phyloP scores from a whole-genome alignment of 306 rosid species.

The Prunus davidiana region DNA sequence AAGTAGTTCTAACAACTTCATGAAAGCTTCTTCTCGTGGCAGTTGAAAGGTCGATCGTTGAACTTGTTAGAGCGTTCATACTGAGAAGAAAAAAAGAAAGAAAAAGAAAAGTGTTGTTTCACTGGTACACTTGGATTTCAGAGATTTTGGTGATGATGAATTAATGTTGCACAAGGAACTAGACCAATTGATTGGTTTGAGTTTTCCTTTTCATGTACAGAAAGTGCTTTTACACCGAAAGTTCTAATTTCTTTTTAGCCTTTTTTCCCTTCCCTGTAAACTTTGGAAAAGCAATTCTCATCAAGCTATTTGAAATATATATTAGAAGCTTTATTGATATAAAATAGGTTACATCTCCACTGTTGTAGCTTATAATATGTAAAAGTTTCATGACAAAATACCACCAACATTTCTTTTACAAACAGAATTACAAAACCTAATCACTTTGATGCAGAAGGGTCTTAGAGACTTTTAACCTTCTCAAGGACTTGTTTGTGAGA shows the following conservation, averaged over 20 bases:
- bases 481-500: constrained; percentile 43
- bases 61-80: not conserved
- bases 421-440: not conserved
- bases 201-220: not conserved
- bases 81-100: not conserved
- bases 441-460: not conserved
- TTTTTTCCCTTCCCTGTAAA: not conserved
- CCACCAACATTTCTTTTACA: not conserved
- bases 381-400: not conserved
- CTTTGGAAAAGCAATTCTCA: not conserved
- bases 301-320: not conserved
- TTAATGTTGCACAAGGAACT: not conserved
- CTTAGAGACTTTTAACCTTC: constrained; percentile 25
- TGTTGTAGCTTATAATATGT: not conserved
- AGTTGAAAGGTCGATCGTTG: not conserved
- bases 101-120: not conserved
- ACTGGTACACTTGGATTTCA: not conserved
- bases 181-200: not conserved
- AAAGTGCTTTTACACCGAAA: not conserved
- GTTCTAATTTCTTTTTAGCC: not conserved
- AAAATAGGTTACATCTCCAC: not conserved
- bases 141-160: not conserved
- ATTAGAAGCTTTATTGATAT: not conserved
- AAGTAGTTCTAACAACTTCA: not conserved
- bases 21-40: not conserved